These are phyloP conservation scores for Naganishia antarctica DNA, from an alignment of 768 basidiomycete genomes.

Conservation along the genomic window DNA sequence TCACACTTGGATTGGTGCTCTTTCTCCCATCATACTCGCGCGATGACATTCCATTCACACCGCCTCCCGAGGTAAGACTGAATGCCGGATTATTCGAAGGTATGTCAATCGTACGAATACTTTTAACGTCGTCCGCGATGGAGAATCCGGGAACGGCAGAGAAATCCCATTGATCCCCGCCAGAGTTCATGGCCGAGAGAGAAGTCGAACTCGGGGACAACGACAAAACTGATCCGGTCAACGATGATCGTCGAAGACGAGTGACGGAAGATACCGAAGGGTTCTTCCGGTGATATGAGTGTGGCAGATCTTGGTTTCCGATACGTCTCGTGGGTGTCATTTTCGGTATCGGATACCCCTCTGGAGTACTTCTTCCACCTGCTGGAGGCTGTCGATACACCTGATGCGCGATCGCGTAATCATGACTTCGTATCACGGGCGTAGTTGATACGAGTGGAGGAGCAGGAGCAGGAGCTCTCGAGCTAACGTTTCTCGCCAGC, in stretches of 20 bases:
- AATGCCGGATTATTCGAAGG: neutral
- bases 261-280: constrained; percentile 19
- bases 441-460: constrained; percentile 81
- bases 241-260: constrained; percentile 18
- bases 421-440: constrained; percentile 73
- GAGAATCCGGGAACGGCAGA: constrained; percentile 77
- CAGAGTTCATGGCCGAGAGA: constrained; percentile 13
- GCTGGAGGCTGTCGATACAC: constrained; percentile 55
- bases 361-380: constrained; percentile 41
- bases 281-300: constrained; percentile 12
- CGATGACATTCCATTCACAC: constrained; percentile 52
- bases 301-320: neutral
- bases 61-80: neutral
- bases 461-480: constrained; percentile 54
- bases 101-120: constrained; percentile 53
- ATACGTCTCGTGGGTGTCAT: constrained; percentile 1
- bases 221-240: constrained; percentile 12
- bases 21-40: constrained; percentile 57
- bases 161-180: constrained; percentile 20
- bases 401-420: constrained; percentile 58
- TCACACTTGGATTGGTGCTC: constrained; percentile 75
- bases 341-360: neutral
- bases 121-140: constrained; percentile 82
- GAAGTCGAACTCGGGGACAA: constrained; percentile 19
- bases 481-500: neutral